Conservation (phyloP, 2,329 filamentous ascomycete species). For the Cladorrhinum sp. region DNA sequence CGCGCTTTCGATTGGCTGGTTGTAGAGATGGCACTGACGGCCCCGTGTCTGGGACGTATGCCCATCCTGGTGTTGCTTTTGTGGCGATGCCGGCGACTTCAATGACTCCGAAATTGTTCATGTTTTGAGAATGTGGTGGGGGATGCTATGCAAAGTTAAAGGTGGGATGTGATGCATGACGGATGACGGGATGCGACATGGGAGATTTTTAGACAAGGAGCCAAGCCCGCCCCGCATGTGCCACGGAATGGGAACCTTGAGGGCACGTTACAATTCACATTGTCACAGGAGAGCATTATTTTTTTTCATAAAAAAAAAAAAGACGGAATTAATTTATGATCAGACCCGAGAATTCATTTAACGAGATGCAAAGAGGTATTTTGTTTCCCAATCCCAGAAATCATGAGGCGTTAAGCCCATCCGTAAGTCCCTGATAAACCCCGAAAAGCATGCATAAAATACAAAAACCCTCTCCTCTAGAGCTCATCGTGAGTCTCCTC, state of each 20-base stretch:
- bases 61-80: slow-evolving; percentile 79
- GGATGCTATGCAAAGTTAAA: background rate
- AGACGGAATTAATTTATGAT: background rate
- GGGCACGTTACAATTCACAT: background rate
- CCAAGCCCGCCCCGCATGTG: slow-evolving; percentile 11
- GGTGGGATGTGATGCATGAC: background rate
- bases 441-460: slow-evolving; percentile 25
- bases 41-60: slow-evolving; percentile 77
- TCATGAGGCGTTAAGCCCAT: slow-evolving; percentile 13
- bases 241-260: background rate
- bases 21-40: slow-evolving; percentile 52
- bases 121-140: slow-evolving; percentile 31
- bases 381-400: slow-evolving; percentile 24
- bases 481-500: slow-evolving; percentile 69
- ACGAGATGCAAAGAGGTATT: slow-evolving; percentile 27
- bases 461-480: slow-evolving; percentile 47
- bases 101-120: slow-evolving; percentile 75
- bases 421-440: slow-evolving; percentile 23
- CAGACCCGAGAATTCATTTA: slow-evolving; percentile 19
- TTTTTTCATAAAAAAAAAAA: background rate
- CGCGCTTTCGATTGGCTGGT: slow-evolving; percentile 67
- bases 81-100: slow-evolving; percentile 71
- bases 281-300: background rate
- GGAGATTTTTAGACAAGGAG: slow-evolving; percentile 11
- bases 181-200: slow-evolving; percentile 15